These are phyloP conservation scores for Tieghemostelium lacteum DNA, from an alignment of 78 protist species.

Conservation along the genomic window DNA sequence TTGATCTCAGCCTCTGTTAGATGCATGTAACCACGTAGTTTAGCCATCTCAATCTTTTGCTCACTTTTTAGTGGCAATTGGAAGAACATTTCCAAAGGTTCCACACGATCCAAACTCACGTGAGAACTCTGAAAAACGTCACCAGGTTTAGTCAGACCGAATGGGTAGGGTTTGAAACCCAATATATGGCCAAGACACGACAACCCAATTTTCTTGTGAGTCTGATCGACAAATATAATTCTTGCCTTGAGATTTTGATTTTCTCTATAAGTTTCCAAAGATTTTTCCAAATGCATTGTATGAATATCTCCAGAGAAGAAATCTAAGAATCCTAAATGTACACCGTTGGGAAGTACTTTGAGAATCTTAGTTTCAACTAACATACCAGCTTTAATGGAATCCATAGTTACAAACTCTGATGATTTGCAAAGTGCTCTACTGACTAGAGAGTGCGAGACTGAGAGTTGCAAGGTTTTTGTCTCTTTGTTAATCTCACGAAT, in stretches of 20 bases:
- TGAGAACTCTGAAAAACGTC: not conserved
- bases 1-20: not conserved
- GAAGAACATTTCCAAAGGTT: slow-evolving; percentile 25
- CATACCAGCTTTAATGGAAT: slow-evolving; percentile 79
- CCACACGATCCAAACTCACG: slow-evolving; percentile 4
- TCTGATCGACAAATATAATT: slow-evolving; percentile 62
- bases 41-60: not conserved
- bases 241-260: slow-evolving; percentile 44
- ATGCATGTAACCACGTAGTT: slow-evolving; percentile 40
- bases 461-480: slow-evolving; percentile 21
- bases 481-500: slow-evolving; percentile 1
- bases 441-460: slow-evolving; percentile 28
- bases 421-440: slow-evolving; percentile 24
- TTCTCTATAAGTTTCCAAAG: slow-evolving; percentile 6
- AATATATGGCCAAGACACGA: slow-evolving; percentile 35
- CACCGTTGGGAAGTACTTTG: slow-evolving; percentile 14
- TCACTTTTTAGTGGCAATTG: not conserved
- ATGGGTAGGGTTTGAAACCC: slow-evolving; percentile 63
- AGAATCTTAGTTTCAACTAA: slow-evolving; percentile 46
- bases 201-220: slow-evolving; percentile 35
- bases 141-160: slow-evolving; percentile 29
- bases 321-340: slow-evolving; percentile 36
- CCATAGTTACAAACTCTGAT: slow-evolving; percentile 31
- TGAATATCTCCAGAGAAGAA: slow-evolving; percentile 61
- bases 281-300: slow-evolving; percentile 19